Percentiles rank a stretch among this genome's conserved stretches.
These are phyloP conservation scores for Scedosporium aurantiacum DNA, from an alignment of 2,329 filamentous ascomycete genomes.

Conservation along the genomic window DNA sequence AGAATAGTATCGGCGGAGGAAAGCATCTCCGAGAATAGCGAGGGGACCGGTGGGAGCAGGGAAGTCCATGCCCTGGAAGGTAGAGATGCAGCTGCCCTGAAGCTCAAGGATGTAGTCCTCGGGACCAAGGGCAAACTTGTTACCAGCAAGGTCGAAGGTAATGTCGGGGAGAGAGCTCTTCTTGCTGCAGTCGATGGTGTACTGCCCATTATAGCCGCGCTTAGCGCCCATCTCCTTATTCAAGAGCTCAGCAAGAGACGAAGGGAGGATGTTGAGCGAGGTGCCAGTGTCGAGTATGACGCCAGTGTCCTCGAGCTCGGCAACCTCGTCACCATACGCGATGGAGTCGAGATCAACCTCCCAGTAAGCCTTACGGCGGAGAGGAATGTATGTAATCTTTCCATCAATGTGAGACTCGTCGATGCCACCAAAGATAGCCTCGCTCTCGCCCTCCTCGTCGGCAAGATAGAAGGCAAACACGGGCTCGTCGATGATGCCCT, in stretches of 20 bases:
- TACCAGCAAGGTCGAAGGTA: slow-evolving; percentile 77
- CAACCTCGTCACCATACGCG: slow-evolving; percentile 72
- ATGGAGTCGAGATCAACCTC: slow-evolving; percentile 94
- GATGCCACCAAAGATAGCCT: slow-evolving; percentile 81
- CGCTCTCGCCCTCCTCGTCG: slow-evolving; percentile 62
- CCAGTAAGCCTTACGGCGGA: slow-evolving; percentile 99
- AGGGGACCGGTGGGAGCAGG: slow-evolving; percentile 81
- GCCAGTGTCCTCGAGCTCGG: slow-evolving; percentile 87
- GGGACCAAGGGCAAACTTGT: slow-evolving; percentile 83
- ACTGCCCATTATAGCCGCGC: slow-evolving; percentile 96
- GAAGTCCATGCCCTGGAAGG: slow-evolving; percentile 95
- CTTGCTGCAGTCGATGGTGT: slow-evolving; percentile 81
- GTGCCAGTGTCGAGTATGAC: slow-evolving; percentile 97
- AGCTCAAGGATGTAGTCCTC: slow-evolving; percentile 95
- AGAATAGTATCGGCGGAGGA: slow-evolving; percentile 81
- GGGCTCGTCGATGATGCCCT: slow-evolving; percentile 79
- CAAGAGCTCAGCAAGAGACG: slow-evolving; percentile 83
- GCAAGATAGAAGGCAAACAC: slow-evolving; percentile 96
- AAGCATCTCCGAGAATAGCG: slow-evolving; percentile 85
- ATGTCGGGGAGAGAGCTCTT: slow-evolving; percentile 78
- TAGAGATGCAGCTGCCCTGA: slow-evolving; percentile 89
- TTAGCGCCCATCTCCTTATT: slow-evolving; percentile 97
- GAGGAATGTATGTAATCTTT: slow-evolving; percentile 83
- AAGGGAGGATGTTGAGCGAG: slow-evolving; percentile 90
- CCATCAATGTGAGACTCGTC: slow-evolving; percentile 72